These are phyloP conservation scores for Smallanthus sonchifolius DNA, from an alignment of 129 eudicot species.

Conservation along the genomic window DNA sequence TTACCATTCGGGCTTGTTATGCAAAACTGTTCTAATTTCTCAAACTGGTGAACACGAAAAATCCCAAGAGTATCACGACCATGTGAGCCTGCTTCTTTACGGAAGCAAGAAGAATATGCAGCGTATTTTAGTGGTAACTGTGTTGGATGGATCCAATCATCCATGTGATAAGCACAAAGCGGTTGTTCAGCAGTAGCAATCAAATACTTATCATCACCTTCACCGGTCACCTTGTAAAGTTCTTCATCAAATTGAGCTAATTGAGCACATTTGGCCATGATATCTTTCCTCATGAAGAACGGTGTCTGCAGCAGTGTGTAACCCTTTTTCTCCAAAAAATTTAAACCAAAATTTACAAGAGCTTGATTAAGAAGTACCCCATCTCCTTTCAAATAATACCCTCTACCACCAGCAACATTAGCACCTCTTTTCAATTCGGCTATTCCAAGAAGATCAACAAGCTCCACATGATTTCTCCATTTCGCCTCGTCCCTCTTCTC, in stretches of 20 bases:
- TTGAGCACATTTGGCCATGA: conserved; percentile 79
- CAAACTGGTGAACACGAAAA: conserved; percentile 75
- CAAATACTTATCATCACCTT: conserved; percentile 68
- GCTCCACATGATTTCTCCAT: conserved; percentile 62
- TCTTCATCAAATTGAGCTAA: conserved; percentile 77
- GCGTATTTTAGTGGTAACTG: conserved; percentile 67
- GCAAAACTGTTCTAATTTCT: conserved; percentile 71
- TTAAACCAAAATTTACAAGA: conserved; percentile 56
- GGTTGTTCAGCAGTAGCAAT: conserved; percentile 88
- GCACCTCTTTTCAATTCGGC: conserved; percentile 59
- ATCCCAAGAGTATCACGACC: conserved; percentile 77
- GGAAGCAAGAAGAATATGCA: conserved; percentile 68
- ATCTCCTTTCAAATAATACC: conserved; percentile 62
- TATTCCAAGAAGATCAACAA: conserved; percentile 72
- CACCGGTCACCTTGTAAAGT: conserved; percentile 76
- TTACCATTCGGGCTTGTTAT: conserved; percentile 59
- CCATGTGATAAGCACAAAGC: conserved; percentile 72
- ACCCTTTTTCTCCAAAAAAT: conserved; percentile 44
- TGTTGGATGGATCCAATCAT: conserved; percentile 63
- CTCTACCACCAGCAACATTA: conserved; percentile 65
- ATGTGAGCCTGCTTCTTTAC: conserved; percentile 82
- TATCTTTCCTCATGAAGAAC: conserved; percentile 68
- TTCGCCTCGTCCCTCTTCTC: conserved; percentile 47
- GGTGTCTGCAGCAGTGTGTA: conserved; percentile 59
- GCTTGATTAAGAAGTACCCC: conserved; percentile 78